Percentiles rank a stretch among this genome's conserved stretches.
phyloP scores from a whole-genome alignment of 306 rosid genomes.

The Carpinus viminea region DNA sequence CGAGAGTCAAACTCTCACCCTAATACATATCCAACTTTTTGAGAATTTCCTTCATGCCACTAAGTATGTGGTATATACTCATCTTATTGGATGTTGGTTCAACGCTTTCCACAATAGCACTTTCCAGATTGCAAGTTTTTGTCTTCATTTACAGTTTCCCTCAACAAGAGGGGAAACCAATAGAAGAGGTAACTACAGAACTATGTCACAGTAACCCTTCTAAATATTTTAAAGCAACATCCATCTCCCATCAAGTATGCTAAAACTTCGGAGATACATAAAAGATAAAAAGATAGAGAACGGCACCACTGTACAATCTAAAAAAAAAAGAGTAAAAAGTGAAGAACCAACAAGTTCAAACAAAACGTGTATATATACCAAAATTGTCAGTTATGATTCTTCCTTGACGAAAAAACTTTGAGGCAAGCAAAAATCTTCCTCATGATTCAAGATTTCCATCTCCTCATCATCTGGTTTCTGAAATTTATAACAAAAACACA shows the following conservation, averaged over 20 bases:
- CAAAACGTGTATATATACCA: conserved; percentile 33
- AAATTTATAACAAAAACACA: not conserved
- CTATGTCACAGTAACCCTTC: not conserved
- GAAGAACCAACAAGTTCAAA: not conserved
- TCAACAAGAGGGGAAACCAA: not conserved
- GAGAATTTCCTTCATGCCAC: no score
- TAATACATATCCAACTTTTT: no score
- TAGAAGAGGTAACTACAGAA: not conserved
- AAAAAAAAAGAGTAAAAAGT: not conserved
- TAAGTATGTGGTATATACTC: no score
- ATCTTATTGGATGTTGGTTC: no score
- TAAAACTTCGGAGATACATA: not conserved
- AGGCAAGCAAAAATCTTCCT: conserved; percentile 90
- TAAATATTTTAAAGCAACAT: not conserved
- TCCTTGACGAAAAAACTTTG: conserved; percentile 77
- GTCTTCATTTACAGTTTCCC: not conserved
- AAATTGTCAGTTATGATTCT: conserved; percentile 48
- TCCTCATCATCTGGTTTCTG: conserved; percentile 97
- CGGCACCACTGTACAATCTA: not conserved
- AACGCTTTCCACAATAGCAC: no score
- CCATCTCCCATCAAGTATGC: not conserved
- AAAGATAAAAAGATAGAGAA: not conserved
- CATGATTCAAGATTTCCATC: conserved; percentile 62
- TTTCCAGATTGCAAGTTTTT: no score
- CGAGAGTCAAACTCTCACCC: no score